Evolutionary conservation across 768 basidiomycete genomes (phyloP).

Genomic region (Trametes elegans): DNA sequence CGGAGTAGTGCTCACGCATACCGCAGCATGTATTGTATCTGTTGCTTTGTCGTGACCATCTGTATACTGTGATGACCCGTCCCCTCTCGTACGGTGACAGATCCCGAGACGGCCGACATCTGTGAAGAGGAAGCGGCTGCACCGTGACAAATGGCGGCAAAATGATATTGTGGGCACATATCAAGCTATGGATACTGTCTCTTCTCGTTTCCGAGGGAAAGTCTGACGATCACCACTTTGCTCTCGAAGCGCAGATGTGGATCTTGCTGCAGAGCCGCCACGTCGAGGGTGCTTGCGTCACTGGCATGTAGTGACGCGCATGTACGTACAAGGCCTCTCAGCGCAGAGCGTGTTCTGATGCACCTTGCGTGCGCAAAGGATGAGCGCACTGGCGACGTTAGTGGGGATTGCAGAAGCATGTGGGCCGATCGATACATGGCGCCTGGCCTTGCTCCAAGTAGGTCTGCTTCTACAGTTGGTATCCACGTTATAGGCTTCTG

Average conservation of each 20-base stretch:
- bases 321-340: conserved; percentile 3
- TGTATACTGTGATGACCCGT: conserved; percentile 8
- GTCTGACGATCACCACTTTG: conserved; percentile 8
- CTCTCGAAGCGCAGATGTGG: conserved; percentile 1
- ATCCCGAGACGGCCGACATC: not conserved
- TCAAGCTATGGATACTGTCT: conserved; percentile 10
- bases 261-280: not conserved
- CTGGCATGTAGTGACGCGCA: not conserved
- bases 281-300: not conserved
- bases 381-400: not conserved
- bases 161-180: not conserved
- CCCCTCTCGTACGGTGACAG: not conserved
- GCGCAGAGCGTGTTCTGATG: not conserved
- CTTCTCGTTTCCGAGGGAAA: not conserved
- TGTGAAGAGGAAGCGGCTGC: not conserved
- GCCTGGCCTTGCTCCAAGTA: not conserved
- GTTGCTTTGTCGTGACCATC: not conserved
- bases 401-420: not conserved
- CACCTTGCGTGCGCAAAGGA: not conserved
- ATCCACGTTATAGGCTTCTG: conserved; percentile 3
- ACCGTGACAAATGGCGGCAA: not conserved
- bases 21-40: conserved; percentile 10
- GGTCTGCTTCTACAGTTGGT: not conserved
- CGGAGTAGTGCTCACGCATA: not conserved
- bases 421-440: not conserved